Evolutionary conservation across 2,329 filamentous ascomycete genomes (phyloP).

Genomic region (Pseudocercospora crystallina): DNA sequence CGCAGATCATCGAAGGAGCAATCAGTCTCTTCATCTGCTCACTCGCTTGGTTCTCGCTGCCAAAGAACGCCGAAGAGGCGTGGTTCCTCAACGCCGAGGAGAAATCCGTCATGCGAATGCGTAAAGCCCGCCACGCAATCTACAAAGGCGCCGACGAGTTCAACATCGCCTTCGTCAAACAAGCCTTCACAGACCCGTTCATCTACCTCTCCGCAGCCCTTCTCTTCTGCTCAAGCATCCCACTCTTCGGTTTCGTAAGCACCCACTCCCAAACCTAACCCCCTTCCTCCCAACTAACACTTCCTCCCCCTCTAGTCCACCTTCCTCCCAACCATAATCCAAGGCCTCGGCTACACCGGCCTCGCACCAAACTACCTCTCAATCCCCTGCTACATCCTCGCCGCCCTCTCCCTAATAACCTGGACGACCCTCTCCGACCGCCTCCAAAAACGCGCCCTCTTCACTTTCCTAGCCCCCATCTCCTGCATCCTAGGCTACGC

Average conservation of each 20-base stretch:
- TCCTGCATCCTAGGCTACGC: slow-evolving; percentile 6
- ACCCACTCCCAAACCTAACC: not conserved
- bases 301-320: no score
- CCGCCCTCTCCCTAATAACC: slow-evolving; percentile 4
- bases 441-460: slow-evolving; percentile 1
- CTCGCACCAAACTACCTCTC: slow-evolving; percentile 13
- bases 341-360: slow-evolving; percentile 15
- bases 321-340: slow-evolving; percentile 16
- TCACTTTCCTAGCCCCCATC: slow-evolving; percentile 9
- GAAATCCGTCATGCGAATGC: slow-evolving; percentile 27
- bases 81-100: slow-evolving; percentile 31
- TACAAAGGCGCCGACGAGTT: slow-evolving; percentile 35
- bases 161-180: slow-evolving; percentile 31
- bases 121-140: slow-evolving; percentile 31
- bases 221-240: slow-evolving; percentile 33
- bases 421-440: slow-evolving; percentile 9
- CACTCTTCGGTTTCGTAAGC: slow-evolving; percentile 8
- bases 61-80: slow-evolving; percentile 27
- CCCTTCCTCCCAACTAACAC: no score
- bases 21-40: slow-evolving; percentile 11
- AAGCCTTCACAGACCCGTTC: slow-evolving; percentile 35
- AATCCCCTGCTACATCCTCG: slow-evolving; percentile 12
- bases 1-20: slow-evolving; percentile 19
- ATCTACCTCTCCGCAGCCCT: slow-evolving; percentile 32
- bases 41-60: slow-evolving; percentile 24